Evolutionary conservation across 2,329 filamentous ascomycete genomes (phyloP), one percentile per base, ranked within the genome.

Genomic region (Aureobasidium mangrovei): DNA sequence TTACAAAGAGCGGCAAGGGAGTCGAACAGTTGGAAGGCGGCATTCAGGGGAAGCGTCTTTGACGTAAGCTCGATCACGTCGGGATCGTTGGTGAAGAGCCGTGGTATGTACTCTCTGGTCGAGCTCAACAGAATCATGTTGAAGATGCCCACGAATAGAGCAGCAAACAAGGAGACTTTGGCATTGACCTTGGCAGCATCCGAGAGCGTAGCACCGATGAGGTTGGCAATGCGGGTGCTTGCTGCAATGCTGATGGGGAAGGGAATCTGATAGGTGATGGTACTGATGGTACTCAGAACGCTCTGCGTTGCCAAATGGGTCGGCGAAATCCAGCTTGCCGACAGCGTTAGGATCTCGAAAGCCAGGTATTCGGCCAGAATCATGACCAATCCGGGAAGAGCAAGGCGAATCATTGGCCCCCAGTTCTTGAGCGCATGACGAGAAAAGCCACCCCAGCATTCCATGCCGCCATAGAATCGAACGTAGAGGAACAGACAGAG

Each of bases 281-380:
- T 58, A 12, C 60, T 62, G 28, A 63, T 56, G 2, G 62, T 63
- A 26, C 85, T 80, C 2, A 97, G 74, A 10, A 96, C 84, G 33
- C 86, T 91, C 69, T 98, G 91, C 0, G 93, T 91, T 0, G 91
- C 91, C 1, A 97, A 79, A 58, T 85, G 82, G 18, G 84, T 84
- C 1, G 87, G 82, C 12, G 86, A 87, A 54, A 95, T 84, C 63
- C 86, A 89, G 52, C 84, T 87, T 0, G 87, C 80, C 8, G 83
- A 82, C n/a, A 95, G 76, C 0, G 89, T 95, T 58, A 95, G 75
- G 47, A 95, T 82, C 69, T 96, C 91, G 66, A 96, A 96, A 5
- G 91, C 90, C 5, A 95, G 78, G 71, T 86, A 93, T 68, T 96
- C 91, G 4, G 91, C 89, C 67, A 93, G 85, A 2, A 96, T 85